A percentile compares a stretch with the other conserved stretches of the same genome.
Conservation (phyloP, 805 yeast species). For the Kregervanrija delftensis region DNA sequence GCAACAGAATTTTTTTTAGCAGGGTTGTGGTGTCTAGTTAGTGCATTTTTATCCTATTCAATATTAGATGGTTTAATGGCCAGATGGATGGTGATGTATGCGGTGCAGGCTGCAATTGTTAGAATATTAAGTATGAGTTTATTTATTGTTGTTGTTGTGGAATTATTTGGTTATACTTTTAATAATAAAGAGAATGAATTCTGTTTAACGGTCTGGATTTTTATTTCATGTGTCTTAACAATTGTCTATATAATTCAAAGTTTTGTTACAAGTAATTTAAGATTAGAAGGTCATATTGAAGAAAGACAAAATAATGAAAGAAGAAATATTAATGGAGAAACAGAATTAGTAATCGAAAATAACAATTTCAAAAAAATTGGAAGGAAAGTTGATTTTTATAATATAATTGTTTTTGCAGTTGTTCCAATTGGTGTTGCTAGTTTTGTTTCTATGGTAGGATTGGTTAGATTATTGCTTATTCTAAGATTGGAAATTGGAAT, state of each 20-base stretch:
- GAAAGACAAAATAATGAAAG: constrained; percentile 6
- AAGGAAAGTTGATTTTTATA: constrained; percentile 78
- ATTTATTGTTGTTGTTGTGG: constrained; percentile 62
- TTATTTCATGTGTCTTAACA: constrained; percentile 81
- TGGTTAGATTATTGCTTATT: constrained; percentile 68
- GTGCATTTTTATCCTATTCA: constrained; percentile 76
- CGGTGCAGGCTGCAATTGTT: constrained; percentile 80
- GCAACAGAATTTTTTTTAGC: constrained; percentile 76
- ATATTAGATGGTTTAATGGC: constrained; percentile 86
- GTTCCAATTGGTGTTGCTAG: constrained; percentile 97
- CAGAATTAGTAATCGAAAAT: not conserved
- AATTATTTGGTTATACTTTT: constrained; percentile 57
- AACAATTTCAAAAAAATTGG: constrained; percentile 30
- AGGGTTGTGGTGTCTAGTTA: constrained; percentile 88
- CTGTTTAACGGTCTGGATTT: constrained; percentile 84
- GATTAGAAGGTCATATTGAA: constrained; percentile 27
- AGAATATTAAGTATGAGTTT: constrained; percentile 80
- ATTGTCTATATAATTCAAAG: constrained; percentile 76
- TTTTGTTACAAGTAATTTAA: constrained; percentile 75
- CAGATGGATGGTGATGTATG: constrained; percentile 89
- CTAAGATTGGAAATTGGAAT: constrained; percentile 55
- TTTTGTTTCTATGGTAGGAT: constrained; percentile 82
- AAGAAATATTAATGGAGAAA: not conserved
- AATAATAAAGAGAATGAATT: constrained; percentile 56
- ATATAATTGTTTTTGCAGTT: constrained; percentile 90